Base-by-base conservation (phyloP, 306 rosid genomes). In the Canavalia gladiata region DNA sequence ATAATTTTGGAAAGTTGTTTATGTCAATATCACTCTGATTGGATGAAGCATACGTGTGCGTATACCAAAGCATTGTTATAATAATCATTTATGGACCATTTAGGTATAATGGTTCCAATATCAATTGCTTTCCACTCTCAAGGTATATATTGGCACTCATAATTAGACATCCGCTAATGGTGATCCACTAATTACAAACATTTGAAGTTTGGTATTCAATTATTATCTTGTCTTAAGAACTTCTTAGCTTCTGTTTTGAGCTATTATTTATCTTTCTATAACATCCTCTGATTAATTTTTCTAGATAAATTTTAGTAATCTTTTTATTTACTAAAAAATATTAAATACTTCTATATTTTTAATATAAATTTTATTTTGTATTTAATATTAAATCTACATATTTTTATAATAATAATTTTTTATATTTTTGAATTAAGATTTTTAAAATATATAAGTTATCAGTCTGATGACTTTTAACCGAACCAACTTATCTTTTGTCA, bases 21-120 rank as follows among this genome's bases (percentile, higher is more conserved):
- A 8, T 66, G 13, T 76, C 33, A 60, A 30, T 33, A 49, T 74
- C 60, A 29, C 70, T 51, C 52, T 47, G 3, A 67, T 58, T 78
- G 55, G 80, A 33, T 47, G 52, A 65, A 69, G 18, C 46, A 7
- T 9, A 46, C 71, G 72, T 68, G 62, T 7, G 76, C 45, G 42
- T 81, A 47, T 69, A 43, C 67, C 30, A 67, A 52, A 50, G 2
- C 33, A 76, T 56, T 52, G 75, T 49, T 31, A 2, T 11, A 9
- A 35, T 59, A 54, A 82, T 86, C 75, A 74, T 86, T 70, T 60
- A 29, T 78, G 68, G 13, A 68, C 86, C 83, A 72, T 80, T 59
- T 64, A 50, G 66, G 57, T 81, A 75, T 72, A 86, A 80, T 83
- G 80, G 54, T 74, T 76, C 75, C n/a, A 72, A 83, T 50, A 55